These are phyloP conservation scores for Sequoia sempervirens DNA, from an alignment of 75 land plant species.

Conservation along the genomic window DNA sequence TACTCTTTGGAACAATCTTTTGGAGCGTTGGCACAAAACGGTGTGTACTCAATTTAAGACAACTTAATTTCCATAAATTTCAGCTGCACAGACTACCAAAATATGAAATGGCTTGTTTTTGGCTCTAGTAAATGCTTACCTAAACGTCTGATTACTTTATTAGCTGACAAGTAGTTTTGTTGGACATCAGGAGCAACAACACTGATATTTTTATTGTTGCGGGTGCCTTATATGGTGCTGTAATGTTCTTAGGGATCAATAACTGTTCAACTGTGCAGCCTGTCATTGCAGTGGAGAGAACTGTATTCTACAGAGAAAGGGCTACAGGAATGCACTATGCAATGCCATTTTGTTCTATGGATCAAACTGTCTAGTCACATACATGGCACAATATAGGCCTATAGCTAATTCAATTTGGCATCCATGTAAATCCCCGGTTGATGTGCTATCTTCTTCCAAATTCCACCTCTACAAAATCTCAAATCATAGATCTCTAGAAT, in stretches of 20 bases:
- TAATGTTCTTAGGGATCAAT: constrained; percentile 64
- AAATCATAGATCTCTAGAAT: too few relatives aligned
- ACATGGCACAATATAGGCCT: too few relatives aligned
- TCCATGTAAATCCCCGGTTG: too few relatives aligned
- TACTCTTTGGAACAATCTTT: constrained; percentile 65
- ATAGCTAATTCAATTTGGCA: too few relatives aligned
- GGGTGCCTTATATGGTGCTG: constrained; percentile 79
- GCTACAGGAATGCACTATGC: constrained; percentile 88
- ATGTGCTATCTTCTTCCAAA: too few relatives aligned
- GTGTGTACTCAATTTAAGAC: constrained; percentile 19
- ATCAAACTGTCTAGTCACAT: not conserved
- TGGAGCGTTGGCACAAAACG: constrained; percentile 68
- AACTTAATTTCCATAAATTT: not conserved
- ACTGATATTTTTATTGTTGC: constrained; percentile 57
- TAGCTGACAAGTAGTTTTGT: constrained; percentile 15
- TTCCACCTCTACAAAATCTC: too few relatives aligned
- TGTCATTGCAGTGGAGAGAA: constrained; percentile 66
- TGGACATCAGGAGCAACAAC: constrained; percentile 56
- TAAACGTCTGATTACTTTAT: not conserved
- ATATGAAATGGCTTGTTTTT: not conserved
- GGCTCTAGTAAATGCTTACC: not conserved
- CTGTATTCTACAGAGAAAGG: constrained; percentile 81
- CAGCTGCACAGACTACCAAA: too few relatives aligned
- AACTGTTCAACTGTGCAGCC: constrained; percentile 70
- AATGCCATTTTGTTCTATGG: not conserved